phyloP scores from a whole-genome alignment of 2,329 filamentous ascomycete genomes.

The Nigrospora sphaerica region DNA sequence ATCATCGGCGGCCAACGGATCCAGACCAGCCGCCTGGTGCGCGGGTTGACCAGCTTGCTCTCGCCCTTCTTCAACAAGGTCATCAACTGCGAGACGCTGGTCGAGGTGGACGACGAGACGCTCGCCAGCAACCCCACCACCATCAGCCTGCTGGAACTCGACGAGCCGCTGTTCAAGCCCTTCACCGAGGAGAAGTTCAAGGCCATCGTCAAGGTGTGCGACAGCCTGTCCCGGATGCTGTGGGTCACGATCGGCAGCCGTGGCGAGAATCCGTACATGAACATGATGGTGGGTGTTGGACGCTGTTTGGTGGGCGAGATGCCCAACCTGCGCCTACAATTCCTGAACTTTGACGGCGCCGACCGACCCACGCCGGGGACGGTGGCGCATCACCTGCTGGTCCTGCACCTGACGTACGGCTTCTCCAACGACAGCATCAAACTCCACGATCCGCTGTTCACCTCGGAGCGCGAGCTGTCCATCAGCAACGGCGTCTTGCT shows the following conservation, averaged over 20 bases:
- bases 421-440: not conserved
- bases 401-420: not conserved
- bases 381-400: not conserved
- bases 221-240: not conserved
- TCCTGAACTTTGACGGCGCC: not conserved
- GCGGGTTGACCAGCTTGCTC: not conserved
- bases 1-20: constrained; percentile 7
- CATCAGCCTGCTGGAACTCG: constrained; percentile 16
- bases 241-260: constrained; percentile 1
- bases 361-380: not conserved
- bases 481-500: not conserved
- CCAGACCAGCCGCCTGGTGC: not conserved
- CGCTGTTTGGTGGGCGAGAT: not conserved
- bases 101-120: not conserved
- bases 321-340: not conserved
- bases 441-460: not conserved
- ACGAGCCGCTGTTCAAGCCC: constrained; percentile 17
- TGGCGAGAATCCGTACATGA: constrained; percentile 1
- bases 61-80: not conserved
- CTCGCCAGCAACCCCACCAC: constrained; percentile 4
- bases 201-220: not conserved
- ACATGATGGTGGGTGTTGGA: not conserved
- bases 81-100: not conserved
- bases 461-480: not conserved
- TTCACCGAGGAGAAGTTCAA: not conserved